Evolutionary conservation across 352 stramenopile genomes (phyloP), one percentile per base, ranked within the genome.

Genomic region (Paralagenidium karlingii): DNA sequence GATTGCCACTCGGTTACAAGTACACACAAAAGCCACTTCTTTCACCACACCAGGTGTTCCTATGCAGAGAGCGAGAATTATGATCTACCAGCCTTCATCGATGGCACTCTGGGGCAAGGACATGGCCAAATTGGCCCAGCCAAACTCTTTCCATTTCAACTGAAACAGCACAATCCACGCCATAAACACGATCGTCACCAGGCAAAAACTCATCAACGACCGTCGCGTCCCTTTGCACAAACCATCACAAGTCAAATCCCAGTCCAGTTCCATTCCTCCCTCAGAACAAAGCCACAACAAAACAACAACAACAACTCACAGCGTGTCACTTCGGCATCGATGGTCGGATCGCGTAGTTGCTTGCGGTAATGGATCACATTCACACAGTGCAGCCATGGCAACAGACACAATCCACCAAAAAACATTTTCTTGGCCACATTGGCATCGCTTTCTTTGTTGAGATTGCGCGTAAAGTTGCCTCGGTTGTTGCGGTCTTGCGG

Each of bases 401-500:
- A 54, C 34, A 84, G 63, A 32, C 52, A 44, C 16, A 83, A 47
- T 0, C 78, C 78, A 41, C 78, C 78, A 15, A 91, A 52, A 45
- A 91, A 91, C 68, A 91, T 86, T 56, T 91, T 91, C 34, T 50
- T 60, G 25, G 78, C 78, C 43, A 91, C 68, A 8, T 42, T 49
- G 28, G 70, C 63, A 41, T 91, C 75, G 21, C 66, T 39, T 51
- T 91, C 78, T 36, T 73, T 70, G 56, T 83, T 86, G 29, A 85
- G 43, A 59, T 91, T 91, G 18, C 78, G 74, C 53, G 78, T 91
- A 36, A 91, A 88, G 58, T 91, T 91, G 41, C 74, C 77, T 32
- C 73, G 74, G 55, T 87, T 90, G 61, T 89, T 87, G 41, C 27
- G 37, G 31, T 61, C 46, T 26, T 30, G 43, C 20, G 5, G 13